A percentile compares a stretch with the other conserved stretches of the same genome.
These are phyloP conservation scores for Penicilliopsis zonata DNA, from an alignment of 495 filamentous ascomycete genomes.

Conservation along the genomic window DNA sequence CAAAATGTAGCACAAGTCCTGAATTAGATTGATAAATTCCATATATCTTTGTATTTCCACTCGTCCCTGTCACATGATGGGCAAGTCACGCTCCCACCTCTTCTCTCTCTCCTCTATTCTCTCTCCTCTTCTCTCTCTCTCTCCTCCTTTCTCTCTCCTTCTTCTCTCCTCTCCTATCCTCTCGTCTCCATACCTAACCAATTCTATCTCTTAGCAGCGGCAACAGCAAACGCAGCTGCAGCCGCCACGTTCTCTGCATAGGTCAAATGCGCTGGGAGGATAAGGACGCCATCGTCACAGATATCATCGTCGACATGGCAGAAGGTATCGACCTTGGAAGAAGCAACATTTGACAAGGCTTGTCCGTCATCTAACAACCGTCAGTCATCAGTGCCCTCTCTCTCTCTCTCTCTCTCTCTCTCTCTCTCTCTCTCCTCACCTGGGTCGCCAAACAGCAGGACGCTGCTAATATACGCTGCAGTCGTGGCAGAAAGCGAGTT, in stretches of 20 bases:
- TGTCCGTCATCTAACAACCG: conserved; percentile 11
- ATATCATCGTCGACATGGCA: conserved; percentile 23
- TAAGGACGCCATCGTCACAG: conserved; percentile 15
- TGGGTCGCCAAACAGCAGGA: conserved; percentile 25
- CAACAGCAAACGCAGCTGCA: conserved; percentile 1
- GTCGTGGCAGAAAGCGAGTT: conserved; percentile 9
- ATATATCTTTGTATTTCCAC: no score
- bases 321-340: conserved; percentile 15
- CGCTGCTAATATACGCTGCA: conserved; percentile 13
- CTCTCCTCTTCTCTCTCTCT: no score
- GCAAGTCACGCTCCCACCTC: no score
- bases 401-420: conserved; percentile 1
- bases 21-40: no score
- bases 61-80: no score
- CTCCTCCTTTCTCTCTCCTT: no score
- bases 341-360: conserved; percentile 11
- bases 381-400: not conserved
- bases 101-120: no score
- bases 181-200: no score
- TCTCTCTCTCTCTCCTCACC: conserved; percentile 3
- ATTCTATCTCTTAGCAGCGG: no score
- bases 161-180: no score
- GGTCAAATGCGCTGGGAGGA: conserved; percentile 15
- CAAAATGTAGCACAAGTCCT: no score
- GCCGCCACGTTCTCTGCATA: conserved; percentile 3